Evolutionary conservation across 2,329 filamentous ascomycete genomes (phyloP), one percentile per base, ranked within the genome.

Genomic region (Aspergillus sergii): DNA sequence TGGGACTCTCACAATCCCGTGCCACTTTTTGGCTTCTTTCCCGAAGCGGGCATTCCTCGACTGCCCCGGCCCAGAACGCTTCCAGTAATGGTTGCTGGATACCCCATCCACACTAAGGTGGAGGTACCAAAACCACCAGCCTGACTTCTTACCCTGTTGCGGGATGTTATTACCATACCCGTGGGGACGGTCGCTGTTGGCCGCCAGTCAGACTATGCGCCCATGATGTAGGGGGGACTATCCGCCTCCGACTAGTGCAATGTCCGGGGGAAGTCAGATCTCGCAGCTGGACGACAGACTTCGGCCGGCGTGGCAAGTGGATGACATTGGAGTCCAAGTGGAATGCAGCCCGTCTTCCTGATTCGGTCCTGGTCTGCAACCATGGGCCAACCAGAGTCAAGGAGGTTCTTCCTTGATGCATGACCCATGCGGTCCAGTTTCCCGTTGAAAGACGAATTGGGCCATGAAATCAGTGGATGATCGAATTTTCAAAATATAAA

Each of bases 31-130:
- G 36, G 62, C 59, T 63, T 16, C 43, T 63, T 60, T 64, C 68
- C 68, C 69, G 68, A 75, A 69, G 60, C 73, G 72, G 73, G 59
- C 71, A 70, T 69, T 69, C 67, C 61, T 57, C 26, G 50, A 59
- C 60, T 21, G 43, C 19, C 51, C 53, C 62, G 67, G 53, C 66
- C 67, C 63, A 72, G 69, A 69, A 54, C 70, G 68, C 67, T 55
- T n/a, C 57, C 51, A 48, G 64, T 57, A 63, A 62, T 59, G 58
- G 58, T 60, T 30, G 39, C 48, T 61, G 60, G 64, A 59, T 55
- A 51, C 32, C 32, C 30, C 26, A 41, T 34, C 57, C 28, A 32
- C 46, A 30, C 50, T 43, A 39, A 59, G 59, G 64, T 65, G 63
- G 64, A 58, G 63, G 56, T 53, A 32, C 60, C 58, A 55, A 59